Conservation (phyloP, 768 basidiomycete genomes). For the Rhodosporidiobolus sp. region DNA sequence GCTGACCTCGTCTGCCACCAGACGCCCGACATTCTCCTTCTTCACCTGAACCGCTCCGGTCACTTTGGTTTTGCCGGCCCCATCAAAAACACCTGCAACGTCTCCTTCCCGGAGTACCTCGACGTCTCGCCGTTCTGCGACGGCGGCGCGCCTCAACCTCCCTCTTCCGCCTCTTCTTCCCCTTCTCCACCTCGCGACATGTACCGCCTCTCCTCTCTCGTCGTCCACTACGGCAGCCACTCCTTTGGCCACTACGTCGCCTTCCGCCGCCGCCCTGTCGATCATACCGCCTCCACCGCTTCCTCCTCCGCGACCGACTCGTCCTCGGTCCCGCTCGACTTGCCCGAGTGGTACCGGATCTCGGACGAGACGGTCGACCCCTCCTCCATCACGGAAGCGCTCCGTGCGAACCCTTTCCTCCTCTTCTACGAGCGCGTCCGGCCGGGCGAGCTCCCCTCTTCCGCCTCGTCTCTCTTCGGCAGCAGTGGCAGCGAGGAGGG, state of each 20-base stretch:
- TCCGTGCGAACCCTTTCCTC: constrained; percentile 80
- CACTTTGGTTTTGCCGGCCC: constrained; percentile 50
- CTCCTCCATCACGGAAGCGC: constrained; percentile 68
- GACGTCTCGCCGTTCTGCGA: constrained; percentile 87
- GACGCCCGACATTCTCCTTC: constrained; percentile 79
- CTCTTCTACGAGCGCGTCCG: constrained; percentile 80
- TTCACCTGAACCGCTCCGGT: constrained; percentile 84
- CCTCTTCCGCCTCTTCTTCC: constrained; percentile 57
- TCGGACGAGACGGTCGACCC: constrained; percentile 80
- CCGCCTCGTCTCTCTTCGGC: too few species aligned
- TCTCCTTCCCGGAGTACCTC: constrained; percentile 80
- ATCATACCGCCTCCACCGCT: constrained; percentile 19
- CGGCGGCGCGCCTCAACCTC: constrained; percentile 64
- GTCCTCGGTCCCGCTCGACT: not conserved
- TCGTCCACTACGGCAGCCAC: constrained; percentile 90
- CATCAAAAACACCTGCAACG: constrained; percentile 79
- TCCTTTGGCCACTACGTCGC: constrained; percentile 93
- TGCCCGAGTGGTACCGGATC: constrained; percentile 68
- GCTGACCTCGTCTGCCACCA: constrained; percentile 45
- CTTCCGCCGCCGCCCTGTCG: constrained; percentile 59
- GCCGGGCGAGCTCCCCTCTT: not conserved
- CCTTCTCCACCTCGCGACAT: constrained; percentile 60
- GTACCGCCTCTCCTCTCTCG: constrained; percentile 78
- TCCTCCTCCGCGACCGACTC: constrained; percentile 38
- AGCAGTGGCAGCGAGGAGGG: too few species aligned